Conservation (phyloP, 2,329 filamentous ascomycete species). For the Ceratocystis huliohia region DNA sequence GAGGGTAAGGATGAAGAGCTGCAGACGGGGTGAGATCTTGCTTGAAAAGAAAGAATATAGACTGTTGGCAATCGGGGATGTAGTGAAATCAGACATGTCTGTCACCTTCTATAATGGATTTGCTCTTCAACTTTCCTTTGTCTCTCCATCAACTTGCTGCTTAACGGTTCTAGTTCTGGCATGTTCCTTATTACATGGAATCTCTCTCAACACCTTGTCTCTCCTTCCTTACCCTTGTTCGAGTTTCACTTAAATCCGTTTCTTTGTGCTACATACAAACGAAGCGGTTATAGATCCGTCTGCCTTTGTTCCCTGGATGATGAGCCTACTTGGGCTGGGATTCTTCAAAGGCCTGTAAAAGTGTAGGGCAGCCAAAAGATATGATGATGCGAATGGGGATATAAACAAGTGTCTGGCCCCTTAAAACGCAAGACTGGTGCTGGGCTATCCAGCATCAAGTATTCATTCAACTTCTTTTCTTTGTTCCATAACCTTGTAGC, state of each 20-base stretch:
- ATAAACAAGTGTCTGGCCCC: constrained; percentile 3
- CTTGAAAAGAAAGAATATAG: neutral
- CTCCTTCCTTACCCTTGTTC: neutral
- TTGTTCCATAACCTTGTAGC: constrained; percentile 4
- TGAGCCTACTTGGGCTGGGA: neutral
- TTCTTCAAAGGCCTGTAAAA: neutral
- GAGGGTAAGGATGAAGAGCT: neutral
- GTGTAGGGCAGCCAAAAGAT: constrained; percentile 19
- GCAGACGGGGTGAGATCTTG: neutral
- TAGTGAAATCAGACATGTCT: neutral
- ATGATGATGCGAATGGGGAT: neutral
- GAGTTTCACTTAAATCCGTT: neutral
- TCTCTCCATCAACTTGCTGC: neutral
- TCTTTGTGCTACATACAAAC: constrained; percentile 3
- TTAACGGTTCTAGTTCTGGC: neutral
- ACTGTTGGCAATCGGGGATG: neutral
- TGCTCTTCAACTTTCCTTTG: neutral
- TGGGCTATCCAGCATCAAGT: neutral
- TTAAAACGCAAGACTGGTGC: neutral
- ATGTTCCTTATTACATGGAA: neutral
- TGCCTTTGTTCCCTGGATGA: constrained; percentile 23
- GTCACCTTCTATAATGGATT: neutral
- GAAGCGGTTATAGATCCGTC: neutral
- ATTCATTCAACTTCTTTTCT: neutral
- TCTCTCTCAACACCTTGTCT: neutral